Evolutionary conservation across 2,329 filamentous ascomycete genomes (phyloP), one percentile per base, ranked within the genome.

Genomic region (Aspergillus hortae): DNA sequence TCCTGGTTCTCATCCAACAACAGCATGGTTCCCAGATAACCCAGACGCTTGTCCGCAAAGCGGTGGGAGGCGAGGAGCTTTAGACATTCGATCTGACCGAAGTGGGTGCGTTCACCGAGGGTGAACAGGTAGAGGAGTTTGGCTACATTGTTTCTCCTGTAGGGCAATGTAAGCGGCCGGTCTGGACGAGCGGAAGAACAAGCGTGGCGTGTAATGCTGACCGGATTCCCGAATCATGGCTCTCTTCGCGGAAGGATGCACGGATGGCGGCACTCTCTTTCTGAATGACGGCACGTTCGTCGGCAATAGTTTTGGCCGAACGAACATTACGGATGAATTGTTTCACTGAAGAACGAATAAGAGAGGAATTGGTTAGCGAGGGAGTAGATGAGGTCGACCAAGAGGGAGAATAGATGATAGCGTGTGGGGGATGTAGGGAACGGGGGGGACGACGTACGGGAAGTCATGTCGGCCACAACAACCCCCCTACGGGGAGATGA

Each of bases 291-390:
- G 94, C 92, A 69, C 94, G 86, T 79, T 99, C 94, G 76, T 99
- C 94, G 71, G 95, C 95, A 70, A 99, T 96, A 33, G 94, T 99
- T 80, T 99, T 99, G 55, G 94, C 91, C 56, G 94, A 92, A 72
- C 94, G 90, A 70, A 99, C 94, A 77, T 96, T 97, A 71, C 94
- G 92, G 75, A 99, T 99, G 77, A 99, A 99, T 78, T 97, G 94
- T 79, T 99, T 99, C 73, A 99, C 94, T 97, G 68, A 48, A 69
- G 33, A 14, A 19, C 35, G 23, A 46, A 44, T 44, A 43, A 46
- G 49, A 55, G 36, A 36, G 25, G 33, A 46, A 48, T 44, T 44
- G 46, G 56, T 51, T 54, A 55, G 56, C 38, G 45, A 60, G 21
- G 70, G 44, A 32, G 27, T 30, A 12, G 11, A 32, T 38, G 25